Conservation (phyloP, 768 basidiomycete genomes). For the Phaffia australis region DNA sequence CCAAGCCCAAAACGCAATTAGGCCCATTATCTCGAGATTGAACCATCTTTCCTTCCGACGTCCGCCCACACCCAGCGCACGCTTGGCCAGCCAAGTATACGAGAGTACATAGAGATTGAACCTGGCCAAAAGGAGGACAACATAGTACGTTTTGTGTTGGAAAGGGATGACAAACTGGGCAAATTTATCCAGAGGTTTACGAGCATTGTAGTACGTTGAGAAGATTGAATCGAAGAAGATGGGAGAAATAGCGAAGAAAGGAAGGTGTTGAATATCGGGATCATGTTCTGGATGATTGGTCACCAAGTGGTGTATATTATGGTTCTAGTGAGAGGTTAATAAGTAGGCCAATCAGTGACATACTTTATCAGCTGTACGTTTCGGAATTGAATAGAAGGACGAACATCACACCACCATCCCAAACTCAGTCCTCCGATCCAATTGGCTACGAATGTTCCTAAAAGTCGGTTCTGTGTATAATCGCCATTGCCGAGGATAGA, state of each 20-base stretch:
- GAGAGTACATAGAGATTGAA: conserved; percentile 91
- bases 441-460: conserved; percentile 65
- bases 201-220: conserved; percentile 88
- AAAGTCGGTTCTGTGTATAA: conserved; percentile 66
- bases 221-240: conserved; percentile 74
- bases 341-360: conserved; percentile 1
- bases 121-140: conserved; percentile 77
- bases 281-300: conserved; percentile 67
- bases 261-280: conserved; percentile 52
- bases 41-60: conserved; percentile 40
- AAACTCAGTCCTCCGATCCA: conserved; percentile 86
- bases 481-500: conserved; percentile 65
- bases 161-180: conserved; percentile 55
- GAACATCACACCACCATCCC: conserved; percentile 94
- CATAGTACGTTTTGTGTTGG: conserved; percentile 87
- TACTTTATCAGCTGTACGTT: conserved; percentile 3
- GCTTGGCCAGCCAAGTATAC: conserved; percentile 58
- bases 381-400: conserved; percentile 36
- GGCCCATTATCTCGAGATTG: conserved; percentile 52
- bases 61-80: conserved; percentile 45
- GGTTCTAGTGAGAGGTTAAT: conserved; percentile 41
- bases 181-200: conserved; percentile 65
- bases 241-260: conserved; percentile 88
- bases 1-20: conserved; percentile 84
- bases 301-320: conserved; percentile 92